Base-by-base conservation (phyloP, 108 stramenopile species). In the Nitzschia inconspicua region DNA sequence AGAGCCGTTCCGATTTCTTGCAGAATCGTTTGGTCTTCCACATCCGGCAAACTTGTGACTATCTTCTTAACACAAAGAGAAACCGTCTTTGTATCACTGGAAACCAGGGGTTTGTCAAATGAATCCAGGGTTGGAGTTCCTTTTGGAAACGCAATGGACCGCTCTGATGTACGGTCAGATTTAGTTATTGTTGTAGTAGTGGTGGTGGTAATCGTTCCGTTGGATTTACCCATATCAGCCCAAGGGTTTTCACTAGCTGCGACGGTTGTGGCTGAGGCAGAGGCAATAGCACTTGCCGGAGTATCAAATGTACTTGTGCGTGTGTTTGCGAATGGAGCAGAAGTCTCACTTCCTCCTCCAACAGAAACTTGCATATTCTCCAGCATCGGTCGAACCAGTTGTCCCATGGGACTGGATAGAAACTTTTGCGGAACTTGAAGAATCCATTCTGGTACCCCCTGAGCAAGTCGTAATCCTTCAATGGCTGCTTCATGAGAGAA, bases 391-490 rank as follows among this genome's bases (percentile, higher is more conserved):
- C 85, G 65, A 6, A 91, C 34, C 71, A 85, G 55, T 56, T 71
- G 74, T n/a, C 89, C 89, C 81, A 86, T 79, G 36, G 89, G 89
- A 26, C 71, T 69, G 3, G 73, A 55, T 26, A 91, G 52, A 46
- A 91, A 79, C 31, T 67, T 66, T 28, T 59, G 40, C 8, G 89
- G 89, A 6, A 87, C 79, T 9, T 83, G 64, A 44, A 85, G 54
- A 57, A 91, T 85, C 79, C 77, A 80, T 13, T 72, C 65, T 3
- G 85, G 85, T 10, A 91, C 75, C 6, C 83, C 82, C 23, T 44
- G 32, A 2, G 56, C 23, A 14, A 87, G 40, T 5, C 50, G 32
- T 48, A 91, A 58, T 16, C 81, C 85, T 56, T 77, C 37, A 23
- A 69, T n/a, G 2, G 86, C 84, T 13, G 89, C 85, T 30, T 71